Evolutionary conservation across 2,329 filamentous ascomycete genomes (phyloP), one percentile per base, ranked within the genome.

Genomic region (Ophiostoma novo-ulmi): DNA sequence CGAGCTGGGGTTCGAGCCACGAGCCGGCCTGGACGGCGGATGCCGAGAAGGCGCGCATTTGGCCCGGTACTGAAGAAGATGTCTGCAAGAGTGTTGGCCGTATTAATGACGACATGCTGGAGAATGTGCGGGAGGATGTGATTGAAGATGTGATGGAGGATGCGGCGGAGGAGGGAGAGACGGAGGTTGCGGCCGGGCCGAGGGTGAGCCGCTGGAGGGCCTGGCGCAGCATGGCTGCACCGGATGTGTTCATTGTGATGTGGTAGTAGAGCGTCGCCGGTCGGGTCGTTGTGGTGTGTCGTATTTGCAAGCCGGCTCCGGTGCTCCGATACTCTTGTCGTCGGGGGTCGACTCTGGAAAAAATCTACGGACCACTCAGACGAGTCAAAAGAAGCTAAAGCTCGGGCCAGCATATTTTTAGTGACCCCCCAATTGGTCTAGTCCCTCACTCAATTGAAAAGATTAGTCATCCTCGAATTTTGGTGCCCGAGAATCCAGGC

Each of bases 1-100:
- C 80, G 73, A 88, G 81, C 76, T 88, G 90, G 44, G 94, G 94
- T 71, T 91, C 87, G 67, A 98, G 90, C 93, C 94, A 98, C 78
- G 87, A 91, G 75, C 87, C 87, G 75, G 87, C 87, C 78, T 84
- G 74, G 78, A 81, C 77, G 74, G 82, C 74, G 20, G 91, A 91
- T 41, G 89, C 91, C 55, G 92, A 92, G 81, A 97, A 96, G 73
- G 86, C 81, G 78, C 91, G 87, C 75, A 82, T 20, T 14, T 39
- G 84, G 74, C 76, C 72, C 71, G 72, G 67, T 75, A 38, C 74
- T 63, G 73, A 72, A 77, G 77, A 71, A 73, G 77, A 72, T 69
- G 17, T 35, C 2, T 17, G 68, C 66, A 13, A 35, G 14, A 26
- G n/a, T 2, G 55, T 36, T 41, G 38, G 66, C 68, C 67, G 68